A percentile compares a stretch with the other conserved stretches of the same genome.
Conservation (phyloP, 345 rosid genomes). For the Brassica juncea region DNA sequence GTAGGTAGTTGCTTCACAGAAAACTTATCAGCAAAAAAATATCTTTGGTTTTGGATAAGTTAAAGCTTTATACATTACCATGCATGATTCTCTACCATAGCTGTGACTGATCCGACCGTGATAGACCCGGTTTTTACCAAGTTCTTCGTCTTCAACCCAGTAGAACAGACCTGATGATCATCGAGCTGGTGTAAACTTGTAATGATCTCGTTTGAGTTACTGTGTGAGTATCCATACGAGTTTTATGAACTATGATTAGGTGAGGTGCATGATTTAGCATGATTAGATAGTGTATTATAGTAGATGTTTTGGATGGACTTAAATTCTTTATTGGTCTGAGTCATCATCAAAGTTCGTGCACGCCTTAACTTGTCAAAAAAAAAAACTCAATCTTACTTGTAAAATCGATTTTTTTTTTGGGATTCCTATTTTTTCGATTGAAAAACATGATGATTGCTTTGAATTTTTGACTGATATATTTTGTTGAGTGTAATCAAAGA, state of each 20-base stretch:
- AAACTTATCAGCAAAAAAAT: not conserved
- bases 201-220: not conserved
- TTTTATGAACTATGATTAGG: conserved; percentile 8
- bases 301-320: conserved; percentile 43
- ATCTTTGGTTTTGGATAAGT: conserved; percentile 15
- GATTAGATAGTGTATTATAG: too few species aligned
- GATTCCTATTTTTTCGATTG: not conserved
- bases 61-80: conserved; percentile 20
- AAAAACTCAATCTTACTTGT: conserved; percentile 12
- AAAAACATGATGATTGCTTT: conserved; percentile 30
- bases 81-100: conserved; percentile 25
- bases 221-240: not conserved
- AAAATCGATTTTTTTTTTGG: not conserved
- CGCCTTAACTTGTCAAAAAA: conserved; percentile 1
- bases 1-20: too few species aligned
- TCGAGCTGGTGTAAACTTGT: conserved; percentile 5
- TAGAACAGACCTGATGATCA: not conserved
- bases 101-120: not conserved
- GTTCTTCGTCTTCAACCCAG: not conserved
- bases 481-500: too few species aligned
- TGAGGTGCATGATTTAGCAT: not conserved
- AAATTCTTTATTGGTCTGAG: conserved; percentile 38
- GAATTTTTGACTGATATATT: not conserved
- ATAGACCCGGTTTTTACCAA: not conserved
- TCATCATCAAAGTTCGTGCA: conserved; percentile 51